phyloP scores from a whole-genome alignment of 225 moss, liverwort and hornwort genomes.

The Marchantia polymorpha region DNA sequence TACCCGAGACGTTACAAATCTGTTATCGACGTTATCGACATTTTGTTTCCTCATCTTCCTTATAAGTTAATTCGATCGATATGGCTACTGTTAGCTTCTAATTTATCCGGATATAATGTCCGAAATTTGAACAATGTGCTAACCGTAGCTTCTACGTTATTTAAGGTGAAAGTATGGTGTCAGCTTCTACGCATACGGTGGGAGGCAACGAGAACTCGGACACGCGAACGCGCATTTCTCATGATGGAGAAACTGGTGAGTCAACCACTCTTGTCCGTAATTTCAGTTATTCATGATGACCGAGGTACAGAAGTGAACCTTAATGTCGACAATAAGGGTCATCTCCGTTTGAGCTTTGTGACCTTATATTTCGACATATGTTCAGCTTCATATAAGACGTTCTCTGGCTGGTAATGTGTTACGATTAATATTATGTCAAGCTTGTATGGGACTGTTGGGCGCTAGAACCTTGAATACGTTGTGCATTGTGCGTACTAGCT shows the following conservation, averaged over 20 bases:
- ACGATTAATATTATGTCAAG: neutral
- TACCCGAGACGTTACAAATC: neutral
- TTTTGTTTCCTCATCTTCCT: neutral
- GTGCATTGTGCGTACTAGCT: neutral
- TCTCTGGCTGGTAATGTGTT: neutral
- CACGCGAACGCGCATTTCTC: constrained; percentile 72
- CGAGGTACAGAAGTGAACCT: neutral
- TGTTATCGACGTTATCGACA: neutral
- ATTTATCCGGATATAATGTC: neutral
- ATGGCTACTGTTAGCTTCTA: neutral
- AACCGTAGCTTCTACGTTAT: neutral
- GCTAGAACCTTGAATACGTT: no score
- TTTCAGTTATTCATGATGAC: neutral
- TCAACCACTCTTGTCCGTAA: neutral
- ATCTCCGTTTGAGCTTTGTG: neutral
- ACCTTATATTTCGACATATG: no score
- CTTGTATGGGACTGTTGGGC: neutral
- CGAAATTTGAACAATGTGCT: neutral
- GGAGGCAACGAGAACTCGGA: constrained; percentile 83
- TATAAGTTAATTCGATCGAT: neutral
- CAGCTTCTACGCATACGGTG: constrained; percentile 82
- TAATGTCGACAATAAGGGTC: neutral
- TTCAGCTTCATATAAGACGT: no score
- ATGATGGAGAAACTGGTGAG: constrained; percentile 90
- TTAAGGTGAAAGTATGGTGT: constrained; percentile 79